phyloP scores from a whole-genome alignment of 2,329 filamentous ascomycete genomes.

The Onygenales sp. region DNA sequence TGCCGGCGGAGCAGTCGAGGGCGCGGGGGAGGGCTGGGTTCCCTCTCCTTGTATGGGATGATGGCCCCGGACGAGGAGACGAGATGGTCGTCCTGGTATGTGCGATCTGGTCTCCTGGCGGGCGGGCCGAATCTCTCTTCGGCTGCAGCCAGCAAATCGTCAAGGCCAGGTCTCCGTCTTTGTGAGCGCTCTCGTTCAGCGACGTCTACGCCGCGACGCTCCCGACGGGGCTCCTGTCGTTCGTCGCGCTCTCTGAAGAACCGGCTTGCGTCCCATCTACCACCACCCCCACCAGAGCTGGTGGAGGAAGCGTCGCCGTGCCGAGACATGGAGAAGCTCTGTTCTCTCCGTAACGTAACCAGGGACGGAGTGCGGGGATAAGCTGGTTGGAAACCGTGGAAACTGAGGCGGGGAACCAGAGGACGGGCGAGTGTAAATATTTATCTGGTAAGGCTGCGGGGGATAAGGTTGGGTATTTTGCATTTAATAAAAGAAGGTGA shows the following conservation, averaged over 20 bases:
- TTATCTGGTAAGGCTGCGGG: neutral
- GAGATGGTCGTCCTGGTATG: constrained; percentile 12
- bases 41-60: constrained; percentile 46
- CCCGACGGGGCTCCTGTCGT: constrained; percentile 20
- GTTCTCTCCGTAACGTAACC: neutral
- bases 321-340: constrained; percentile 22
- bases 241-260: constrained; percentile 35
- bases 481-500: neutral
- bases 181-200: constrained; percentile 2
- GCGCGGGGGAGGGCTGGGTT: constrained; percentile 47
- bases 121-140: constrained; percentile 36
- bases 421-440: neutral
- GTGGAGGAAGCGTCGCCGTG: constrained; percentile 29
- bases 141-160: constrained; percentile 9
- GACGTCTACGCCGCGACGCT: constrained; percentile 13
- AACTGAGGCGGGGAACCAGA: neutral
- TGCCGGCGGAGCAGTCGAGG: constrained; percentile 68
- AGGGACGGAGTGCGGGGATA: neutral
- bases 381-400: neutral
- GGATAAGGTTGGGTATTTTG: neutral
- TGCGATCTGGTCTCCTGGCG: constrained; percentile 12
- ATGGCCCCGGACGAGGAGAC: constrained; percentile 40
- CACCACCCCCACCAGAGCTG: constrained; percentile 15
- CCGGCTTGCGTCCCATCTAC: constrained; percentile 32
- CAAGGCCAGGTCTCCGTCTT: constrained; percentile 7